Evolutionary conservation across 768 basidiomycete species (phyloP).

Genomic region (Cubamyces lactineus): DNA sequence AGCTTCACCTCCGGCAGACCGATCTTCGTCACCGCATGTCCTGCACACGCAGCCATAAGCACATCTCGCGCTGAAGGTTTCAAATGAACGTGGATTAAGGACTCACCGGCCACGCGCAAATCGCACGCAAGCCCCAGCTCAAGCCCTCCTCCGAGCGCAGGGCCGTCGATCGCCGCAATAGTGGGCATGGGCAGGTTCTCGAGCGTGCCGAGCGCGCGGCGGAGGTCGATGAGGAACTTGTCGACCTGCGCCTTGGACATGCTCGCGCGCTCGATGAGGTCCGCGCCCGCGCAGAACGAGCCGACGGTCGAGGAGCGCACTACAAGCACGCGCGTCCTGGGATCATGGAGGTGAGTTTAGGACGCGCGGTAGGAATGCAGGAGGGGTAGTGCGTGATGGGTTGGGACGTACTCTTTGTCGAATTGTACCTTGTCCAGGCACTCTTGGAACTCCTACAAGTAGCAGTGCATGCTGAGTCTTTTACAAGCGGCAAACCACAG

Average conservation of each 20-base stretch:
- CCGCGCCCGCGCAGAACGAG: constrained; percentile 91
- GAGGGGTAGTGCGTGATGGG: no score
- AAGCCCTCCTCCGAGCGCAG: constrained; percentile 90
- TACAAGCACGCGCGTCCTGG: constrained; percentile 77
- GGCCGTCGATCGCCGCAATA: constrained; percentile 91
- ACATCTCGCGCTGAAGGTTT: no score
- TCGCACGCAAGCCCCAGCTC: constrained; percentile 90
- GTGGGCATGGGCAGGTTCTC: constrained; percentile 87
- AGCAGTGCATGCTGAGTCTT: constrained; percentile 11
- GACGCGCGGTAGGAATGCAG: no score
- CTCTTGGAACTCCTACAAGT: constrained; percentile 66
- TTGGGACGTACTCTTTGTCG: constrained; percentile 59
- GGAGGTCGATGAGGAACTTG: constrained; percentile 75
- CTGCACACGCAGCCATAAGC: constrained; percentile 38
- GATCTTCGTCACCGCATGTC: constrained; percentile 74
- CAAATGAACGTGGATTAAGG: background rate
- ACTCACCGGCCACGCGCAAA: constrained; percentile 82
- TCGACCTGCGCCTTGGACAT: constrained; percentile 79
- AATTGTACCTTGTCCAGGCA: constrained; percentile 68
- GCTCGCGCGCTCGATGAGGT: constrained; percentile 80
- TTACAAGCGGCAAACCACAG: constrained; percentile 1
- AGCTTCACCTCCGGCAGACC: constrained; percentile 80
- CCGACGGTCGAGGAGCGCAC: constrained; percentile 78
- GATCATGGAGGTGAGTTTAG: no score
- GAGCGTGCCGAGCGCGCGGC: constrained; percentile 71